Evolutionary conservation across 2,329 filamentous ascomycete genomes (phyloP), one percentile per base, ranked within the genome.

Genomic region (Xenoacremonium recifei): DNA sequence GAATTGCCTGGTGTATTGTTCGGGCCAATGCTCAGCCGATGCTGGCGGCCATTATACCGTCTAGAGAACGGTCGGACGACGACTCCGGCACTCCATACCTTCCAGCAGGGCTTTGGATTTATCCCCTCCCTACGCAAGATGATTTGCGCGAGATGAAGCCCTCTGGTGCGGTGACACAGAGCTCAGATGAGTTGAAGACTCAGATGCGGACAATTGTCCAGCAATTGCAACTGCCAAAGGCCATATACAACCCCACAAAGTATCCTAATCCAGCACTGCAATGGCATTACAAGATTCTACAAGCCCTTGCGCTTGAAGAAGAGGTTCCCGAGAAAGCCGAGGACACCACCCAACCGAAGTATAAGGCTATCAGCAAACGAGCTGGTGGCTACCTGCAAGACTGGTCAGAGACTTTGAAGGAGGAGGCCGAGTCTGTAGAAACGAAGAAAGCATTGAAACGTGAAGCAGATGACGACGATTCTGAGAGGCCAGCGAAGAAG

Each of bases 271-370:
- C 91, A 9, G 79, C 87, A 7, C 73, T 99, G 18, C 93, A 99
- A 67, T 99, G 92, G 91, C 93, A 97, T 69, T 99, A 97, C 72
- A 85, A 82, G 48, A 95, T 99, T 34, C 71, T 99, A 1, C 93
- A 99, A 66, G 86, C 88, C 6, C 76, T 96, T 43, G 93, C 93
- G 0, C 74, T 99, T 1, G 91, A 96, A 25, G 93, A 99, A 61
- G 91, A 96, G 52, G 70, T 95, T 2, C 91, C 91, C 0, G 84
- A 87, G 16, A 78, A 84, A 37, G 67, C 68, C 2, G 73, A 80
- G 12, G 93, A 99, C 60, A 84, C 86, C 50, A 97, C 93, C 0
- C 62, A 88, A 12, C 93, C 93, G 2, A 89, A 87, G 55, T 90
- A 85, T 65, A 85, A 80, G 53, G 89, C 95, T 52, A 97, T 99